phyloP scores from a whole-genome alignment of 306 rosid species.

The Rosa persica region DNA sequence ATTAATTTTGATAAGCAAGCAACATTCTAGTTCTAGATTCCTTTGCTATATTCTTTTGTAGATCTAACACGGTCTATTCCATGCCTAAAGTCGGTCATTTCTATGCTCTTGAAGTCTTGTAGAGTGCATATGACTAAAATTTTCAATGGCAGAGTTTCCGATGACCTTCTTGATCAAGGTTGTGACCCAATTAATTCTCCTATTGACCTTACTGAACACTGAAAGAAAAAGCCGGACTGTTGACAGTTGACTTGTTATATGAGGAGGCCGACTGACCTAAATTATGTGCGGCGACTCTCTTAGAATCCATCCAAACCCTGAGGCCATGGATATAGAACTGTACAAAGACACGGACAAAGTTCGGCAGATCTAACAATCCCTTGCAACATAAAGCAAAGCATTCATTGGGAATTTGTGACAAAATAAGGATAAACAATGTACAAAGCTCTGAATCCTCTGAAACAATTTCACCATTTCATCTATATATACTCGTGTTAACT shows the following conservation, averaged over 20 bases:
- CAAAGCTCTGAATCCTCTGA: constrained; percentile 29
- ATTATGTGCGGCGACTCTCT: neutral
- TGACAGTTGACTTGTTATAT: neutral
- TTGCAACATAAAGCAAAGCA: neutral
- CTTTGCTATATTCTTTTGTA: neutral
- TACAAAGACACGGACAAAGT: neutral
- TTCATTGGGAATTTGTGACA: neutral
- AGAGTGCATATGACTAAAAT: neutral
- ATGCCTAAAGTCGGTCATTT: neutral
- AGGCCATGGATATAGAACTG: neutral
- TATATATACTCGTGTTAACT: constrained; percentile 37
- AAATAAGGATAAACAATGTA: neutral
- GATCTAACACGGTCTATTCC: neutral
- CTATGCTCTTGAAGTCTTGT: neutral
- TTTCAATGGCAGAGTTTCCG: neutral
- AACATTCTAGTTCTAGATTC: neutral
- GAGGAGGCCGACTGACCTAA: neutral
- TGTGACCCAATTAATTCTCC: neutral
- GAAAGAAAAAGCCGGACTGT: no score
- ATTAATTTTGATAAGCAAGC: neutral
- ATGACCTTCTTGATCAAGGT: neutral
- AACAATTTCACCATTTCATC: constrained; percentile 47
- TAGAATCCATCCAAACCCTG: neutral
- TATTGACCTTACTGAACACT: neutral
- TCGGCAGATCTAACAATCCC: neutral